Base-by-base conservation (phyloP, 352 stramenopile genomes). In the Thalassiosira hispida region DNA sequence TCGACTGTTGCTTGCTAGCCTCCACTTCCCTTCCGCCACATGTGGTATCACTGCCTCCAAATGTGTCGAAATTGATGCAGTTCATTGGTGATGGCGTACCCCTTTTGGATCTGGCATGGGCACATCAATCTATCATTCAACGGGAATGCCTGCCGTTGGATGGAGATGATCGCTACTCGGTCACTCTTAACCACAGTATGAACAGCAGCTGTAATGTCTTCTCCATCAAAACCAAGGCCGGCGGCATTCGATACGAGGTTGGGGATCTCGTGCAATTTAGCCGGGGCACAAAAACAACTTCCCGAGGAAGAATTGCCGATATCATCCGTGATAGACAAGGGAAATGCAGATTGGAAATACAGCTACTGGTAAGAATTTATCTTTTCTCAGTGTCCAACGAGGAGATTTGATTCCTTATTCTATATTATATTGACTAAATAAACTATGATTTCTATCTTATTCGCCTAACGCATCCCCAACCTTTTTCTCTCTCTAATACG, bases 71-170 rank as follows among this genome's bases (percentile, higher is more conserved):
- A 49, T n/a, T 86, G 16, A 62, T 77, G 38, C 22, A 64, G 31
- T 61, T 52, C 11, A 77, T 86, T 51, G 73, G 60, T 27, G 29
- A 77, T 42, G 25, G 55, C 62, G 52, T 61, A 40, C 79, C 79
- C 42, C 61, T 73, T 8, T 53, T 86, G 20, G 79, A 86, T 79
- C 42, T 86, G 14, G 60, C 79, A 22, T 86, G 79, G 79, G 79
- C 79, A 1, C 79, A 86, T 61, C 79, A 86, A 53, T 80, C 60
- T 3, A 86, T 86, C 29, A 86, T 86, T 65, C 79, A 86, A 67
- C 65, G 79, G 23, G 75, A 70, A 60, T 27, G 61, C 18, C 47
- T 86, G 31, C 68, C 79, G 44, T 65, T 85, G 16, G 20, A 49
- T 25, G 68, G 40, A 64, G 59, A 86, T 56, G 23, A 23, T 18